Evolutionary conservation across 306 rosid species (phyloP).

Genomic region (Rubus idaeus): DNA sequence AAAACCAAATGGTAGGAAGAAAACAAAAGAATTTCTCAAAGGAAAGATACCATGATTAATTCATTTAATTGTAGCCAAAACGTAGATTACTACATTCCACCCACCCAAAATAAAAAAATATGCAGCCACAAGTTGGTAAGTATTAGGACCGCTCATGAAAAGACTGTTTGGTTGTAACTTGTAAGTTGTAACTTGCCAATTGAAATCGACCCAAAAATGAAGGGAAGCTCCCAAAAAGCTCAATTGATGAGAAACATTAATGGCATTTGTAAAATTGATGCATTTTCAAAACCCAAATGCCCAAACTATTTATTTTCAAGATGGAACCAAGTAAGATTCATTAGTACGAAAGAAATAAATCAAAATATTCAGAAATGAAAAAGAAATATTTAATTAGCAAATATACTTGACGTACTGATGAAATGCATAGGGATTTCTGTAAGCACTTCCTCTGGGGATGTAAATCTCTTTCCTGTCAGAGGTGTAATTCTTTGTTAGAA

Average conservation of each 20-base stretch:
- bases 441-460: constrained; percentile 24
- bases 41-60: neutral
- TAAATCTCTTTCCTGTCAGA: constrained; percentile 16
- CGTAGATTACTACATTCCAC: neutral
- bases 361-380: neutral
- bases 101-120: neutral
- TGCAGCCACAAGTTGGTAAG: neutral
- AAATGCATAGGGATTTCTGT: constrained; percentile 29
- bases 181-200: neutral
- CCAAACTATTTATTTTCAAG: neutral
- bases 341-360: neutral
- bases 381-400: neutral
- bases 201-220: neutral
- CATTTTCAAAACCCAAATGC: neutral
- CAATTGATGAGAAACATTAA: neutral
- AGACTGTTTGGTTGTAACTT: neutral
- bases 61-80: neutral
- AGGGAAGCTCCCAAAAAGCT: neutral
- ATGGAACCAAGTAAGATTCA: neutral
- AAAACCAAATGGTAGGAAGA: neutral
- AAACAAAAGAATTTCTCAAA: neutral
- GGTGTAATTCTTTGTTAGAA: constrained; percentile 13
- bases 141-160: neutral
- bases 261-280: neutral
- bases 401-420: constrained; percentile 21